Base-by-base conservation (phyloP, 495 filamentous ascomycete species). In the Opeltia flavorubescens region DNA sequence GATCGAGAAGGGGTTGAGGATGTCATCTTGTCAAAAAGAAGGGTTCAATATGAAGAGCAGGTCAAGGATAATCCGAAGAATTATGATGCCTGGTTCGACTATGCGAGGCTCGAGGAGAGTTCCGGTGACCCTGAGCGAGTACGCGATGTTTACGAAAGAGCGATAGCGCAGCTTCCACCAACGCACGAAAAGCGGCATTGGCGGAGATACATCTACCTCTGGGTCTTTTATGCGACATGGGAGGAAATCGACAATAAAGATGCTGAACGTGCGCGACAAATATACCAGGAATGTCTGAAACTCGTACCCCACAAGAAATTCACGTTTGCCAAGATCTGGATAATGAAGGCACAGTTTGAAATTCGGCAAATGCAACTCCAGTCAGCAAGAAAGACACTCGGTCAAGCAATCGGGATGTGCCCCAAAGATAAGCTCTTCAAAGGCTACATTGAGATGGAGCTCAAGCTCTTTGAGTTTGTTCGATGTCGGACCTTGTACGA, bases 111-210 rank as follows among this genome's bases (percentile, higher is more conserved):
- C 8, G 91, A 98, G 57, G 91, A 98, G 59, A 77, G 72, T 1
- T 73, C 82, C 1, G 85, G 84, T 7, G 80, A 94, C 57, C 60
- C 77, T 1, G 86, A 93, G 44, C 74, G 81, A 7, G 80, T 94
- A 6, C 80, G 91, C 3, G 91, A 96, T 49, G 78, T 91, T 33
- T 98, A 96, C 63, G 93, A 98, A 66, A 77, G 86, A 46, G 91
- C 93, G 1, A 94, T 98, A 57, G 89, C 91, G 24, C 91, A 98
- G 55, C 79, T 96, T 8, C 91, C 91, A 13, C 91, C 91, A 8
- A 93, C 86, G 3, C 85, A 93, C 54, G 91, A 96, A 65, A 98
- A 98, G 68, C 77, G 91, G 30, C 89, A 96, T 63, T 98, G 91
- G 91, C 74, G 91, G 48, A 70, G 91, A 21, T 98, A 98, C 60